Evolutionary conservation across 2,329 filamentous ascomycete species (phyloP), one percentile per base, ranked within the genome.

Genomic region (Chaetomium globosum): DNA sequence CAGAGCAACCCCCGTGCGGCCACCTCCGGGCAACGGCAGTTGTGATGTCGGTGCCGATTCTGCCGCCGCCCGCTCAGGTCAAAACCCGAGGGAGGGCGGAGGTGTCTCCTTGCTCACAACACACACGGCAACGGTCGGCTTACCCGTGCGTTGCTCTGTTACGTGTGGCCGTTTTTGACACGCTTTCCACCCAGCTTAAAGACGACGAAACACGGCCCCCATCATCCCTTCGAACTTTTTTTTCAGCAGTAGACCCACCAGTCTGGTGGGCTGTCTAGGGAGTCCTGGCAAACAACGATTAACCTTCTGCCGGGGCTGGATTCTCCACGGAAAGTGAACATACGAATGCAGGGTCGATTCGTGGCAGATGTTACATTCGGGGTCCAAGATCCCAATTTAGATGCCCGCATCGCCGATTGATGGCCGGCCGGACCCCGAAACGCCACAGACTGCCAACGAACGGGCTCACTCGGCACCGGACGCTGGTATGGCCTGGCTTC

Each of bases 401-500:
- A 28, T 26, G 30, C 58, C 21, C 13, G 19, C 46, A 26, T 46
- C 31, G 26, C n/a, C 52, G 31, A 55, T 31, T 55, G 59, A 61
- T 61, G 51, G 21, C 36, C 51, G n/a, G 36, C 51, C 54, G 36
- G 33, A 19, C 21, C 23, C 43, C 57, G 19, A 23, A 28, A 48
- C 55, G 39, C 55, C 55, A 49, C 39, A 12, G 36, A 43, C 16
- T 19, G 31, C 53, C 39, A 30, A 46, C 39, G 39, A 58, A 21
- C 21, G 3, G 48, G 23, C n/a, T n/a, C 23, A 48, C 39, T 31
- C 16, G 55, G 26, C n/a, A 48, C 23, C 55, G 55, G 39, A 12
- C 23, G n/a, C 53, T 3, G 36, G 55, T 23, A 21, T 16, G 16
- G 4, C 1, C 16, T n/a, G 39, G 16, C 7, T 26, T 49, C 36